A percentile compares a stretch with the other conserved stretches of the same genome.
phyloP scores from a whole-genome alignment of 768 basidiomycete species.

The Coprinellus micaceus region DNA sequence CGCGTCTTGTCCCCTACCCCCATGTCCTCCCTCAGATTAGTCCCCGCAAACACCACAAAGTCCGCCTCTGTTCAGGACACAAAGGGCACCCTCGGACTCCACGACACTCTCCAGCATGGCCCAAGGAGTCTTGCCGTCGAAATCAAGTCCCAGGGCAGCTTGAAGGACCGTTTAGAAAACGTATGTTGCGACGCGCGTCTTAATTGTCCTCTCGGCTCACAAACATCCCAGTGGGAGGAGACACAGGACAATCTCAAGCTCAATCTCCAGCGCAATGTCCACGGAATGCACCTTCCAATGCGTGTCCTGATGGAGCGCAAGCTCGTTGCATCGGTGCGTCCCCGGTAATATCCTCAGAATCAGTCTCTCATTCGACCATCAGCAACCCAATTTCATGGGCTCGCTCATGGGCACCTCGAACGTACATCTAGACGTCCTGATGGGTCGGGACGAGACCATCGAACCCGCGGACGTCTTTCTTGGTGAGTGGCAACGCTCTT shows the following conservation, averaged over 20 bases:
- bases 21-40: constrained; percentile 59
- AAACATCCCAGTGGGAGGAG: constrained; percentile 74
- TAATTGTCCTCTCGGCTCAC: background rate
- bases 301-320: constrained; percentile 92
- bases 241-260: constrained; percentile 87
- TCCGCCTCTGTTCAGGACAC: constrained; percentile 65
- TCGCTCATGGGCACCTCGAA: constrained; percentile 70
- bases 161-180: constrained; percentile 73
- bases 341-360: background rate
- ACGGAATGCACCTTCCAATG: constrained; percentile 87
- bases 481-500: constrained; percentile 39
- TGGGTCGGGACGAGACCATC: constrained; percentile 86
- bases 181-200: constrained; percentile 39
- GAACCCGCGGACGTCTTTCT: constrained; percentile 78
- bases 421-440: constrained; percentile 86
- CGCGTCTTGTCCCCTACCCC: constrained; percentile 25
- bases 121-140: constrained; percentile 77
- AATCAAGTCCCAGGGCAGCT: constrained; percentile 52
- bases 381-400: constrained; percentile 68
- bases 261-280: constrained; percentile 76
- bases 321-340: constrained; percentile 69
- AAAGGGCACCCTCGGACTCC: constrained; percentile 73
- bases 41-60: constrained; percentile 53
- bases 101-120: constrained; percentile 86
- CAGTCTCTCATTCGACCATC: background rate